Conservation (phyloP, 2,329 filamentous ascomycete species). For the Teratosphaeria zuluensis region DNA sequence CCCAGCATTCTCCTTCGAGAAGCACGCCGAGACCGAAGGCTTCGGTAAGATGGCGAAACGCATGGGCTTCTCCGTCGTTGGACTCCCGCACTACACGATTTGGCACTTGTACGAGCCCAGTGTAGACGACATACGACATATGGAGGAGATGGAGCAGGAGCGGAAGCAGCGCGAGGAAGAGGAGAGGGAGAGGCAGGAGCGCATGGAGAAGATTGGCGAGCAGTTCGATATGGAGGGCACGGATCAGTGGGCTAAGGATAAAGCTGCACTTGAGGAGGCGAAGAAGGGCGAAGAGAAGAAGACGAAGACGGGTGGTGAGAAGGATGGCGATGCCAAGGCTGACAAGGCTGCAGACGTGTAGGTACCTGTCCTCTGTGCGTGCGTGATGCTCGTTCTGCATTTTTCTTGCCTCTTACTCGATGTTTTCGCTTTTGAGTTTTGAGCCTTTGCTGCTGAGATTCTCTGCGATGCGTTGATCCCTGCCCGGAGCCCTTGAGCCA, state of each 20-base stretch:
- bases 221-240: constrained; percentile 70
- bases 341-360: too few species aligned
- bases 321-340: neutral
- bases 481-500: too few species aligned
- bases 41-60: constrained; percentile 99
- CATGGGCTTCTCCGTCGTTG: constrained; percentile 92
- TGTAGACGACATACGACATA: constrained; percentile 91
- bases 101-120: constrained; percentile 99
- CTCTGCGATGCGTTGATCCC: too few species aligned
- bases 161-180: constrained; percentile 69
- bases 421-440: too few species aligned
- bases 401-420: too few species aligned
- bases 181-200: constrained; percentile 63
- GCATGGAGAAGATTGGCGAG: constrained; percentile 67
- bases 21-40: constrained; percentile 95
- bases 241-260: constrained; percentile 83
- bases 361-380: too few species aligned
- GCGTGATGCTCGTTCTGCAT: too few species aligned
- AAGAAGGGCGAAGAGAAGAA: neutral
- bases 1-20: constrained; percentile 96
- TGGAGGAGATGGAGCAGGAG: constrained; percentile 97
- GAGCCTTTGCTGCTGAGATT: too few species aligned
- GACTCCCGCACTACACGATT: constrained; percentile 93
- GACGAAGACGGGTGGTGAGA: neutral
- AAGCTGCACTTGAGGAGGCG: constrained; percentile 51